Percentiles rank a stretch among this genome's conserved stretches.
phyloP scores from a whole-genome alignment of 2,329 filamentous ascomycete species.

The Mollisiaceae sp. region DNA sequence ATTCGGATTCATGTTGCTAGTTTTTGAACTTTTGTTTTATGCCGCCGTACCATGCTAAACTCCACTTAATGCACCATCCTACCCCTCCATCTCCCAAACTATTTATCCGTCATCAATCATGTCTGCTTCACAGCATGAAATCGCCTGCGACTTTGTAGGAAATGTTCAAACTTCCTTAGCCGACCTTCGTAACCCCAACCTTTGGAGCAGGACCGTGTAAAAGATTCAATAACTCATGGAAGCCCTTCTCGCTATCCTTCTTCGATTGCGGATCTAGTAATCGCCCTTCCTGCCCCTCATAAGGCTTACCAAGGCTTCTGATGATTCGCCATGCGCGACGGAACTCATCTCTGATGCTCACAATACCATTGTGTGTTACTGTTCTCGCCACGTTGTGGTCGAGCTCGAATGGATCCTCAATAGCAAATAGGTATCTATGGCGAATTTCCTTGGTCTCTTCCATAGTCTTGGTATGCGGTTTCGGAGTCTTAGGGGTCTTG shows the following conservation, averaged over 20 bases:
- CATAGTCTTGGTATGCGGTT: conserved; percentile 28
- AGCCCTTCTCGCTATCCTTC: conserved; percentile 25
- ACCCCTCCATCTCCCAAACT: not conserved
- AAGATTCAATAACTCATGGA: conserved; percentile 32
- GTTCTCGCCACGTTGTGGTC: conserved; percentile 89
- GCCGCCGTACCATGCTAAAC: not conserved
- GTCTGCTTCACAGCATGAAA: not conserved
- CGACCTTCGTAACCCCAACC: not conserved
- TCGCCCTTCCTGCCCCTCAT: conserved; percentile 30
- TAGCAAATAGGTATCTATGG: conserved; percentile 83
- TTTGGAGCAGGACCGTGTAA: conserved; percentile 33
- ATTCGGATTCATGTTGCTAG: not conserved
- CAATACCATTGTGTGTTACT: conserved; percentile 81
- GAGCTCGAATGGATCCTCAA: conserved; percentile 89
- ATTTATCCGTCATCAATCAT: not conserved
- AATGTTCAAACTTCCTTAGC: not conserved
- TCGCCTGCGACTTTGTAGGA: not conserved
- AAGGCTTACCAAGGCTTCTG: conserved; percentile 51
- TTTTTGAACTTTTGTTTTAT: not conserved
- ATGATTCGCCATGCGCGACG: conserved; percentile 79
- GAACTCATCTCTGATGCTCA: conserved; percentile 84
- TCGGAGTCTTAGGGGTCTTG: conserved; percentile 22
- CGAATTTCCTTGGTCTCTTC: conserved; percentile 67
- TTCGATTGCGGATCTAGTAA: conserved; percentile 31
- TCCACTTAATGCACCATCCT: conserved; percentile 1